These are phyloP conservation scores for Globisporangium parvum DNA, from an alignment of 352 stramenopile genomes.

Conservation along the genomic window DNA sequence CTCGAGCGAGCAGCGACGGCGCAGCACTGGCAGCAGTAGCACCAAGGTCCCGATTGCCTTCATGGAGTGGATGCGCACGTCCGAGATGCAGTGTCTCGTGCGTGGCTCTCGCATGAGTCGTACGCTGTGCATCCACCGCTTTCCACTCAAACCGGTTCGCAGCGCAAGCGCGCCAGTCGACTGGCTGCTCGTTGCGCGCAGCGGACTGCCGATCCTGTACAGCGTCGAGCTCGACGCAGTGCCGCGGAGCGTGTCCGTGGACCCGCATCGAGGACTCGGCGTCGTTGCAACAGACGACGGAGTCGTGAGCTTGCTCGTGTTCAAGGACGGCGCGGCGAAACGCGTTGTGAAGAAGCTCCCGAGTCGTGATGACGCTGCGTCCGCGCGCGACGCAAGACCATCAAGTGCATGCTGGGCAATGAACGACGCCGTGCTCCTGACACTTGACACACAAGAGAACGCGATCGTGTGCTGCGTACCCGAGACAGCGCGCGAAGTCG, in stretches of 20 bases:
- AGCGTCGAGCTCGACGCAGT: slow-evolving; percentile 20
- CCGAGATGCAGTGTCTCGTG: slow-evolving; percentile 19
- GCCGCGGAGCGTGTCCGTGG: slow-evolving; percentile 32
- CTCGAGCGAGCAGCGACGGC: slow-evolving; percentile 7
- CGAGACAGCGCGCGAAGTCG: slow-evolving; percentile 29
- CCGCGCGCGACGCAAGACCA: not conserved
- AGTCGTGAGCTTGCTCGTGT: slow-evolving; percentile 19
- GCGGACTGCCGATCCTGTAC: slow-evolving; percentile 28
- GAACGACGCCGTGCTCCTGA: slow-evolving; percentile 29
- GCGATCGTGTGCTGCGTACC: slow-evolving; percentile 41
- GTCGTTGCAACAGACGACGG: slow-evolving; percentile 28
- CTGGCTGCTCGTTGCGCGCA: slow-evolving; percentile 31
- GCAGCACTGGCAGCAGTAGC: not conserved
- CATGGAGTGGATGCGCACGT: slow-evolving; percentile 10
- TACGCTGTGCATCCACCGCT: slow-evolving; percentile 31
- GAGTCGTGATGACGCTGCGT: not conserved
- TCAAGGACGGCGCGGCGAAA: slow-evolving; percentile 19
- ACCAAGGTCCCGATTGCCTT: slow-evolving; percentile 2
- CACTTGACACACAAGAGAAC: slow-evolving; percentile 13
- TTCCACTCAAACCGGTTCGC: slow-evolving; percentile 28
- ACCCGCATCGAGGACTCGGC: slow-evolving; percentile 31
- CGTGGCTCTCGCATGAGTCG: slow-evolving; percentile 18
- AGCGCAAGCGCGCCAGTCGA: slow-evolving; percentile 26
- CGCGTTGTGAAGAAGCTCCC: slow-evolving; percentile 10
- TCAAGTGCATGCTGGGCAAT: slow-evolving; percentile 20